phyloP scores from a whole-genome alignment of 164 flowering plant genomes.

The Annona squamosa region DNA sequence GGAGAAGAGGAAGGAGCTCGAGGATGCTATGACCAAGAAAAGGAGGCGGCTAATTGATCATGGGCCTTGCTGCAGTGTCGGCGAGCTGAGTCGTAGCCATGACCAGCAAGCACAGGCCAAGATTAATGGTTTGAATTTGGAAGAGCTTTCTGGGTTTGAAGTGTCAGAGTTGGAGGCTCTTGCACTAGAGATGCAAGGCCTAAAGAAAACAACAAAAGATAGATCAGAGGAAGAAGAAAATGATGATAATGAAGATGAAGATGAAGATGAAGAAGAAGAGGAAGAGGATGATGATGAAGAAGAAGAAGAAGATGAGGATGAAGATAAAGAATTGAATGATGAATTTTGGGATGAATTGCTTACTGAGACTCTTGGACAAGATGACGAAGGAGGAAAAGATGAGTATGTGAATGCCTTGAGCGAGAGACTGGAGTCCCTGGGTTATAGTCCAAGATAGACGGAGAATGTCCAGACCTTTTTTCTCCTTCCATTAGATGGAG shows the following conservation, averaged over 20 bases:
- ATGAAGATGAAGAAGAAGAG: constrained; percentile 25
- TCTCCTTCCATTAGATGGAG: not conserved
- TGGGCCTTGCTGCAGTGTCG: constrained; percentile 30
- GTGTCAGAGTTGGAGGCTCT: constrained; percentile 37
- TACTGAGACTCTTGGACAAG: constrained; percentile 27
- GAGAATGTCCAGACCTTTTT: not conserved
- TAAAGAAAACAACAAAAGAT: constrained; percentile 8
- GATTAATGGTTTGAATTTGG: constrained; percentile 21
- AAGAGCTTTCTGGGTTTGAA: constrained; percentile 29
- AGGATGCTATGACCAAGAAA: constrained; percentile 47
- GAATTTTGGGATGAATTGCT: constrained; percentile 55
- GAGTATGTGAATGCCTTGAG: constrained; percentile 47
- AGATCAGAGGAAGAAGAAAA: constrained; percentile 29
- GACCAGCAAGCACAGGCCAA: constrained; percentile 12
- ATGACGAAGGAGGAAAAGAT: constrained; percentile 22
- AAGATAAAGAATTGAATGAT: constrained; percentile 36
- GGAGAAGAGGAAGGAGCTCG: constrained; percentile 48
- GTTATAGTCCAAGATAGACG: constrained; percentile 37
- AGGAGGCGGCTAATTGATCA: constrained; percentile 51
- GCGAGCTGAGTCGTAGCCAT: constrained; percentile 14
- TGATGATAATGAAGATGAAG: constrained; percentile 28
- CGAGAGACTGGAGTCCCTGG: constrained; percentile 43
- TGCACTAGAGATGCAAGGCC: constrained; percentile 40
- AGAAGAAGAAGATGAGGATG: constrained; percentile 25
- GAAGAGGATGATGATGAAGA: constrained; percentile 53